Base-by-base conservation (phyloP, 2,329 filamentous ascomycete species). In the Lecanosticta acicola region DNA sequence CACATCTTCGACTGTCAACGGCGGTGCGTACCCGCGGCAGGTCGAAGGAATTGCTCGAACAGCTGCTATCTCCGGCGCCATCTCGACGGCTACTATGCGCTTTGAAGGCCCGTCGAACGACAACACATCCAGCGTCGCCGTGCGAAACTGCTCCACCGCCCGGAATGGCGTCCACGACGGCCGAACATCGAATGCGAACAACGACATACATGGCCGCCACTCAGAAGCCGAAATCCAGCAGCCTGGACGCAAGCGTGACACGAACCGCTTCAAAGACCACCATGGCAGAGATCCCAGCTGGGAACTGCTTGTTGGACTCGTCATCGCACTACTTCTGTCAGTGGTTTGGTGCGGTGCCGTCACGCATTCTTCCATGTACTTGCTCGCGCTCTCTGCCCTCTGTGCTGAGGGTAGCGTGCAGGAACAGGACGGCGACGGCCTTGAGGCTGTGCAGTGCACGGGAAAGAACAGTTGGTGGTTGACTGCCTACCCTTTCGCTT, bases 1-100 rank as follows among this genome's bases (percentile, higher is more conserved):
- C 29, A 41, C 29, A 20, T 29, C 21, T 34, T 21, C 38, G 38
- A 45, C 52, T 50, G 55, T 54, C 54, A 59, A 59, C 49, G 57
- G 58, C 48, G 54, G 57, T 53, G 55, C 58, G 45, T 55, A 55
- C 55, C 54, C 32, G 48, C 55, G 46, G 53, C 53, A 45, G 39
- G 32, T 16, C n/a, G 13, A 43, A 40, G 21, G 29, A 11, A 29
- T 21, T 32, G 24, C 17, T 35, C n/a, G n/a, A n/a, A n/a, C n/a
- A n/a, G n/a, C n/a, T n/a, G n/a, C n/a, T n/a, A n/a, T n/a, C n/a
- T n/a, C n/a, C n/a, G n/a, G n/a, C n/a, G n/a, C n/a, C n/a, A n/a
- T n/a, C n/a, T n/a, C n/a, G n/a, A n/a, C n/a, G n/a, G n/a, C n/a
- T n/a, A n/a, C n/a, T n/a, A n/a, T n/a, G n/a, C n/a, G n/a, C n/a